These are phyloP conservation scores for Monosporascus sp. DNA, from an alignment of 2,329 filamentous ascomycete species.

Conservation along the genomic window DNA sequence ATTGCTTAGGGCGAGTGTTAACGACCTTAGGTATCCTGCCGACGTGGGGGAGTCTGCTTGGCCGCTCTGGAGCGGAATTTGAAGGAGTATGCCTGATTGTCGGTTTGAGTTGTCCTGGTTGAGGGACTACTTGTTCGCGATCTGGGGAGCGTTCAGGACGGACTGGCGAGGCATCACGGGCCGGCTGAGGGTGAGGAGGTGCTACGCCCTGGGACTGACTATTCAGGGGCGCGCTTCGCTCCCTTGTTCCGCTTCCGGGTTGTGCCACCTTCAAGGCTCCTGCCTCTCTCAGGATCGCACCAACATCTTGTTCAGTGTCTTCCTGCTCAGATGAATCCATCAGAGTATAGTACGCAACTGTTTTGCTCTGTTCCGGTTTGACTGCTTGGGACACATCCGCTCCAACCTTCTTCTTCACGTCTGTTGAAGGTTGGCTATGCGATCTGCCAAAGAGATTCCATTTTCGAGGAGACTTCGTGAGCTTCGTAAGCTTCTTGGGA, in stretches of 20 bases:
- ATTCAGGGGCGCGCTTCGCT: slow-evolving; percentile 12
- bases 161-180: not conserved
- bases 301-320: slow-evolving; percentile 32
- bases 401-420: slow-evolving; percentile 32
- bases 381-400: slow-evolving; percentile 41
- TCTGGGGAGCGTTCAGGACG: not conserved
- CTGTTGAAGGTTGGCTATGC: slow-evolving; percentile 33
- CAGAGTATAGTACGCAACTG: slow-evolving; percentile 56
- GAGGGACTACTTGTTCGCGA: not conserved
- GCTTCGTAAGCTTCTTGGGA: slow-evolving; percentile 52
- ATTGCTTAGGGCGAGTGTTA: slow-evolving; percentile 59
- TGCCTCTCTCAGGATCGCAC: slow-evolving; percentile 46
- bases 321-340: slow-evolving; percentile 55
- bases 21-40: slow-evolving; percentile 82
- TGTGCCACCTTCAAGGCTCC: slow-evolving; percentile 26
- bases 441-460: slow-evolving; percentile 61
- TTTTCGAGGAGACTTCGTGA: slow-evolving; percentile 49
- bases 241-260: slow-evolving; percentile 3
- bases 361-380: slow-evolving; percentile 43
- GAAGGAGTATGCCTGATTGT: not conserved
- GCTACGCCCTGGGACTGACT: slow-evolving; percentile 3
- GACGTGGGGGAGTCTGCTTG: slow-evolving; percentile 70
- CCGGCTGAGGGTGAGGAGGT: not conserved
- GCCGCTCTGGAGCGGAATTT: slow-evolving; percentile 25
- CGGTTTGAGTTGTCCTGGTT: slow-evolving; percentile 1